Conservation (phyloP, 2,329 filamentous ascomycete genomes). For the Rutstroemia sp. region DNA sequence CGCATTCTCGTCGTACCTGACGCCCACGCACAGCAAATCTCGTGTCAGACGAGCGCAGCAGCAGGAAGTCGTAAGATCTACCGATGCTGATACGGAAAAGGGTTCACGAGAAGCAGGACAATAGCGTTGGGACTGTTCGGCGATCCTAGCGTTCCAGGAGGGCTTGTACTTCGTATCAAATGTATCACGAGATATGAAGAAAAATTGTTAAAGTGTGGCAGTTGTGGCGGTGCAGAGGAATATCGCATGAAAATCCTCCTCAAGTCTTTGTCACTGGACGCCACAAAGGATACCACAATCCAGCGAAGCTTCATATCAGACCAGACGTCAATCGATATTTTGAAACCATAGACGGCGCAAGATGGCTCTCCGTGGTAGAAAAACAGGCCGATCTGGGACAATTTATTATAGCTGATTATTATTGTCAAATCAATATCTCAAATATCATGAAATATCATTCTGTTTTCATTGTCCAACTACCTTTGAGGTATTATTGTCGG, state of each 20-base stretch:
- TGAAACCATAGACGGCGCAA: not conserved
- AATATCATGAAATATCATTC: too few relatives aligned
- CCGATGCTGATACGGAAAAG: not conserved
- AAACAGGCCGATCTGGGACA: too few relatives aligned
- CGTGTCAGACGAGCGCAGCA: not conserved
- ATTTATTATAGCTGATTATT: too few relatives aligned
- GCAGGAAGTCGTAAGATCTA: slow-evolving; percentile 6
- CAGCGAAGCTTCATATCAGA: not conserved
- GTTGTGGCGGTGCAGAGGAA: not conserved
- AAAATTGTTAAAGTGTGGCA: slow-evolving; percentile 10
- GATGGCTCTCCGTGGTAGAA: too few relatives aligned
- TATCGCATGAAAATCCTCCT: not conserved
- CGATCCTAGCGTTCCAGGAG: slow-evolving; percentile 1
- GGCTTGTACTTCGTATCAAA: not conserved
- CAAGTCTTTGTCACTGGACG: not conserved
- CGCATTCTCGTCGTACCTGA: not conserved
- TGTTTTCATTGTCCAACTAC: too few relatives aligned
- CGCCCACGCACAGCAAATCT: not conserved
- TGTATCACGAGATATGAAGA: slow-evolving; percentile 16
- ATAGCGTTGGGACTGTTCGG: not conserved
- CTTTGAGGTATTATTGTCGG: too few relatives aligned
- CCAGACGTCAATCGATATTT: not conserved
- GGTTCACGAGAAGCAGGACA: not conserved
- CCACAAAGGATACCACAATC: not conserved
- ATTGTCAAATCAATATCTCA: too few relatives aligned